Evolutionary conservation across 2,329 filamentous ascomycete genomes (phyloP), one percentile per base, ranked within the genome.

Genomic region (Teratosphaeria gauchensis): DNA sequence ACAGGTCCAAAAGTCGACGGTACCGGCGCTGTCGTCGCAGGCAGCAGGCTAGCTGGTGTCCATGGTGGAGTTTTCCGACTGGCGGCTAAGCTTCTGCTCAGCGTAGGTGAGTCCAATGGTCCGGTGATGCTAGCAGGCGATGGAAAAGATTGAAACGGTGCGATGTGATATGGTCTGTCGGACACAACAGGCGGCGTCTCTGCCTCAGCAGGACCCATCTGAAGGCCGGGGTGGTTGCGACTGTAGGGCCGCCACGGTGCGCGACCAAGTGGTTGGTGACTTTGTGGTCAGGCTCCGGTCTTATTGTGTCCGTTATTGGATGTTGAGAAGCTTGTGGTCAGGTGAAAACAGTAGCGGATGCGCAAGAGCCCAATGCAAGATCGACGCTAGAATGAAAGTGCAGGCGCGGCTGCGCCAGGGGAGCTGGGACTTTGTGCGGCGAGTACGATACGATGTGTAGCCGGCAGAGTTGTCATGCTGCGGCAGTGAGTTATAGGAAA

Each of bases 191-290:
- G 52, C 54, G 42, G 56, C 46, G 48, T 56, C 38, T 52, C 56
- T 58, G 59, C 61, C 61, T 57, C 54, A 53, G 54, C 61, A 60
- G 61, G 59, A 55, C 58, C 61, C 61, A 62, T 62, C 60, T 63
- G 57, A 62, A 32, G 56, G 57, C 33, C 33, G 24, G 24, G 28
- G 9, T 11, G 5, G 11, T 48, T n/a, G 19, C 24, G 31, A 28
- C 51, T 19, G 51, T 21, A n/a, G 24, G n/a, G 31, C n/a, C 28
- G 51, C 51, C 51, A 53, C 51, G 24, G 30, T 53, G 24, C 51
- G 14, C 28, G 51, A 7, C 4, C 14, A 21, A n/a, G 51, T 21
- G 28, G 12, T 14, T 53, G 21, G 28, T 30, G 11, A 19, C 11
- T 19, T 53, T 31, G 51, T 21, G 51, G 14, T 33, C 51, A 53